Percentiles rank a stretch among this genome's conserved stretches.
Conservation (phyloP, 805 yeast genomes). For the Starmerella riodocensis region DNA sequence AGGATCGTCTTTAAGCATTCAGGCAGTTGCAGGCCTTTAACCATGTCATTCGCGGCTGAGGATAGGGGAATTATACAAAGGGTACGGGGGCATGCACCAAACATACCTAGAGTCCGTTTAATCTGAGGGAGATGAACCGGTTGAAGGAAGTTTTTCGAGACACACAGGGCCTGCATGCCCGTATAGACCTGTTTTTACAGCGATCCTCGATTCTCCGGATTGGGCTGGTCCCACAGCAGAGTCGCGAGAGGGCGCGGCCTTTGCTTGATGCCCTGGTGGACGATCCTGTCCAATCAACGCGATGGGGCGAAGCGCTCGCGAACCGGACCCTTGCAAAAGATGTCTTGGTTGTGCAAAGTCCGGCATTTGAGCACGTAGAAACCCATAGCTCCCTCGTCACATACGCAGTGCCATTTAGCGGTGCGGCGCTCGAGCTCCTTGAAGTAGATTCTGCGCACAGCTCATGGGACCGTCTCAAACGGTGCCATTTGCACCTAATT, state of each 20-base stretch:
- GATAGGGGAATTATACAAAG: too few species aligned
- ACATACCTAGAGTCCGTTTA: too few species aligned
- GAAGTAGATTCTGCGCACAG: conserved; percentile 24
- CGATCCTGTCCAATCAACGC: conserved; percentile 27
- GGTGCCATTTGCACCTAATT: conserved; percentile 22
- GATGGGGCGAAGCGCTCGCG: conserved; percentile 24
- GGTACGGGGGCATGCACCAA: too few species aligned
- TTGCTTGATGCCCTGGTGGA: conserved; percentile 25
- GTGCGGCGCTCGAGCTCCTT: conserved; percentile 23
- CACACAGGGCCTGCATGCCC: conserved; percentile 22
- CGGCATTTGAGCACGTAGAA: conserved; percentile 23
- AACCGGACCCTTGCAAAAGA: conserved; percentile 26
- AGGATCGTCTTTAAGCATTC: too few species aligned
- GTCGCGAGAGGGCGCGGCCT: conserved; percentile 19
- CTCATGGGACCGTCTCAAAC: conserved; percentile 23
- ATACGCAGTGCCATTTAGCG: conserved; percentile 21
- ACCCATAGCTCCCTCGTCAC: conserved; percentile 27
- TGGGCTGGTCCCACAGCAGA: conserved; percentile 23
- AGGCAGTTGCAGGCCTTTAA: too few species aligned
- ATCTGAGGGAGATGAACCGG: conserved; percentile 13
- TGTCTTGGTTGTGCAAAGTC: conserved; percentile 22
- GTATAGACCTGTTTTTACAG: conserved; percentile 19
- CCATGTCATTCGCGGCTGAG: too few species aligned
- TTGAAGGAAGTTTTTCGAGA: conserved; percentile 22
- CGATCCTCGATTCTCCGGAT: conserved; percentile 21